Percentiles rank a stretch among this genome's conserved stretches.
Conservation (phyloP, 805 yeast species). For the Priceomyces fermenticarens region DNA sequence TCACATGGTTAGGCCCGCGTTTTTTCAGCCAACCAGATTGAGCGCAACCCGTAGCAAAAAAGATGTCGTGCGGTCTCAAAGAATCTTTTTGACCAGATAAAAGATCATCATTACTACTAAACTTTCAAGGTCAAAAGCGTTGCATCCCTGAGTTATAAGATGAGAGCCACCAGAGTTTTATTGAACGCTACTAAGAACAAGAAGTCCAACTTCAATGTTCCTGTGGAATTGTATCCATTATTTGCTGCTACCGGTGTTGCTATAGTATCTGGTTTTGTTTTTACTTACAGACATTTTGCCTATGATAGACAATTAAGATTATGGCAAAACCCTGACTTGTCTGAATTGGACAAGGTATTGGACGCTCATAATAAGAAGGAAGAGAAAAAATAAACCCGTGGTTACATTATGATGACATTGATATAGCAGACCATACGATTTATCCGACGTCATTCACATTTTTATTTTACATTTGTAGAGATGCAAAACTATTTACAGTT, state of each 20-base stretch:
- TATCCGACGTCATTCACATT: neutral
- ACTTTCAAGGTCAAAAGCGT: no score
- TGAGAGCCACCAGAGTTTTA: slow-evolving; percentile 41
- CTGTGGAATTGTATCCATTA: slow-evolving; percentile 47
- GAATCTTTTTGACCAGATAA: no score
- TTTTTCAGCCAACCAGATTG: no score
- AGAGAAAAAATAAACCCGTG: slow-evolving; percentile 2
- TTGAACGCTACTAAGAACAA: slow-evolving; percentile 39
- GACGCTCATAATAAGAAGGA: slow-evolving; percentile 31
- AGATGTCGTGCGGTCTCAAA: no score
- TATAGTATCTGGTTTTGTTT: slow-evolving; percentile 32
- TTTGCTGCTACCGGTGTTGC: slow-evolving; percentile 45
- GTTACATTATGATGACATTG: neutral
- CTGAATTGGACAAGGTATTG: slow-evolving; percentile 40
- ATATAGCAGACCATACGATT: no score
- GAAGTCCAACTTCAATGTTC: slow-evolving; percentile 18
- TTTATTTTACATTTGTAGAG: neutral
- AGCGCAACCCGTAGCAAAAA: no score
- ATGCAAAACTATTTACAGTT: neutral
- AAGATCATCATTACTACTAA: no score
- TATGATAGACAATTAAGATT: slow-evolving; percentile 44
- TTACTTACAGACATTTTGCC: slow-evolving; percentile 48
- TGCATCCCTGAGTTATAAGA: slow-evolving; percentile 9
- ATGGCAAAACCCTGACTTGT: slow-evolving; percentile 45
- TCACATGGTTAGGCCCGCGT: no score